phyloP scores from a whole-genome alignment of 441 rosid species.

The Brassica hybrid region DNA sequence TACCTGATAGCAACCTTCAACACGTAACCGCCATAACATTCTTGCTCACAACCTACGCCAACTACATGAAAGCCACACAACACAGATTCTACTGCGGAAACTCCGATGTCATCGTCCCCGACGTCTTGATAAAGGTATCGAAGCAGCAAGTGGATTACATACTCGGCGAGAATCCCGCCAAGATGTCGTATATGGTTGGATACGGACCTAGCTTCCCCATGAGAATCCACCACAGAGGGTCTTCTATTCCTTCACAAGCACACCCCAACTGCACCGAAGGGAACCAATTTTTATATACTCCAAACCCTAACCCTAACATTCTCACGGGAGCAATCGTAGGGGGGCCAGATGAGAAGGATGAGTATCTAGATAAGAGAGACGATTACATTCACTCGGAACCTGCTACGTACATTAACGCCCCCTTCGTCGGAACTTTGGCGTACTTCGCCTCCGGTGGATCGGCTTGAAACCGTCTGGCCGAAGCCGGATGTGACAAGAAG shows the following conservation, averaged over 20 bases:
- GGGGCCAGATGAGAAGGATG: conserved; percentile 76
- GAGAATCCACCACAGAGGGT: conserved; percentile 81
- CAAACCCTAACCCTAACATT: conserved; percentile 74
- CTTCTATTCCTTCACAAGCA: conserved; percentile 70
- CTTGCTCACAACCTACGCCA: conserved; percentile 79
- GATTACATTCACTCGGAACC: conserved; percentile 80
- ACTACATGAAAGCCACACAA: conserved; percentile 68
- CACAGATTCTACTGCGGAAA: conserved; percentile 70
- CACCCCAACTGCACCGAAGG: conserved; percentile 67
- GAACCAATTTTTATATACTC: conserved; percentile 52
- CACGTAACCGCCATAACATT: conserved; percentile 79
- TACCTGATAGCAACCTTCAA: conserved; percentile 69
- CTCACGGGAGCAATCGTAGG: conserved; percentile 78
- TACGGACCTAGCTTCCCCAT: conserved; percentile 68
- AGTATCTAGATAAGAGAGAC: conserved; percentile 61
- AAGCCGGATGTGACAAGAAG: conserved; percentile 28
- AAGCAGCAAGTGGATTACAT: conserved; percentile 81
- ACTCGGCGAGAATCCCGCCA: conserved; percentile 69
- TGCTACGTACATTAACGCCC: conserved; percentile 77
- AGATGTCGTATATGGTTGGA: conserved; percentile 90
- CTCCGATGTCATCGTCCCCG: conserved; percentile 51
- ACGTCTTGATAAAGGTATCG: conserved; percentile 53
- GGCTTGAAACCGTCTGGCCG: conserved; percentile 31
- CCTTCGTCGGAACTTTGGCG: conserved; percentile 74
- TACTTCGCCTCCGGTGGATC: conserved; percentile 53